These are phyloP conservation scores for Croton setiger DNA, from an alignment of 441 rosid genomes.

Conservation along the genomic window DNA sequence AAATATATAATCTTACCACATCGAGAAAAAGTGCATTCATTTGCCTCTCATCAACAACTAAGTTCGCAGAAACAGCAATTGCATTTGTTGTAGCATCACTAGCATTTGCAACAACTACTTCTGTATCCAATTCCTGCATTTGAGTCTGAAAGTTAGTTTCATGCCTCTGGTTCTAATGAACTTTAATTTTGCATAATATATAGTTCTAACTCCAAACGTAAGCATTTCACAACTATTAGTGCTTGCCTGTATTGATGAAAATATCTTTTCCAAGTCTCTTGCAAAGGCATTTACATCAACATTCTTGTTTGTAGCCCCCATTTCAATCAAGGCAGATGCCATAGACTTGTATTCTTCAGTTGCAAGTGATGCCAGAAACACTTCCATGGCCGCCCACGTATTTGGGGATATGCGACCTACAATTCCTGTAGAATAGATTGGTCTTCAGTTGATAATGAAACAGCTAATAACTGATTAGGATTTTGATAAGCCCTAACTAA, in stretches of 20 bases:
- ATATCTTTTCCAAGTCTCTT: constrained; percentile 86
- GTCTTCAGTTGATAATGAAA: constrained; percentile 10
- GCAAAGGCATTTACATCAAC: constrained; percentile 82
- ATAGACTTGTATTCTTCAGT: constrained; percentile 82
- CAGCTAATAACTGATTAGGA: background rate
- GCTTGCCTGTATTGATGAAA: constrained; percentile 81
- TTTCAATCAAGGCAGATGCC: constrained; percentile 94
- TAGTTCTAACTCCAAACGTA: background rate
- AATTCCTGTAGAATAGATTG: constrained; percentile 53
- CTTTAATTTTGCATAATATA: background rate
- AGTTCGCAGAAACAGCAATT: constrained; percentile 86
- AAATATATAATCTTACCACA: constrained; percentile 53
- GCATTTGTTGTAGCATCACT: constrained; percentile 56
- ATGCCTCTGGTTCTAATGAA: background rate
- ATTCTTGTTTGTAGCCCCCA: constrained; percentile 95
- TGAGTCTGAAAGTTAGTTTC: background rate
- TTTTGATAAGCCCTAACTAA: background rate
- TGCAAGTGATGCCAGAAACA: constrained; percentile 78
- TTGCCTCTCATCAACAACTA: constrained; percentile 87
- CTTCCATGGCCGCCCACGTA: constrained; percentile 97
- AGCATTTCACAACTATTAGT: constrained; percentile 8
- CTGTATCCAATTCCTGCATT: constrained; percentile 84
- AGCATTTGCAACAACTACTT: constrained; percentile 83
- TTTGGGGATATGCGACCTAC: constrained; percentile 97
- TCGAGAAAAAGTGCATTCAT: constrained; percentile 98